Evolutionary conservation across 768 basidiomycete genomes (phyloP), one percentile per base, ranked within the genome.

Genomic region (Leucogyrophana mollusca): DNA sequence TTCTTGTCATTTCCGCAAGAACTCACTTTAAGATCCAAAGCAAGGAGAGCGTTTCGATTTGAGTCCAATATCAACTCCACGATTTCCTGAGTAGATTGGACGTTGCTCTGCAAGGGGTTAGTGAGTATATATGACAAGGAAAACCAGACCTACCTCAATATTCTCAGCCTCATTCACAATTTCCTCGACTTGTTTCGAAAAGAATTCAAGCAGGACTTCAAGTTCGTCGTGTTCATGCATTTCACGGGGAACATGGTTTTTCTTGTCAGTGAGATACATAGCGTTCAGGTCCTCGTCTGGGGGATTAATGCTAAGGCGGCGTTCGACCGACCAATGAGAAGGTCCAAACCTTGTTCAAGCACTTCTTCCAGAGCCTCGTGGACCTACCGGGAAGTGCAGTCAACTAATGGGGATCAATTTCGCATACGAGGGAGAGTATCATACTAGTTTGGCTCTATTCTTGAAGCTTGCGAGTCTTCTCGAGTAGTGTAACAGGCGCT

Each of bases 71-170:
- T 93, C 49, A 98, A 77, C 66, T 98, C 95, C 2, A 95, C 91
- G 43, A 98, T 97, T 68, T 98, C 95, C 72, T 97, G 95, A 0
- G 95, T 98, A 10, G 94, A 93, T 68, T 94, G 89, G 32, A 98
- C 90, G 61, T 98, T 97, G 45, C 77, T 81, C 92, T 92, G 52
- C 37, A 48, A 35, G 41, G 11, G 9, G 33, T 9, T 38, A 37
- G 30, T 23, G 16, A 30, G 32, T 43, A 17, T 9, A 11, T 14
- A 10, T 45, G 20, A 14, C 18, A 9, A 8, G 21, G 14, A 41
- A 20, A 33, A 16, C 32, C 9, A 22, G 18, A 61, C 72, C 45
- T 57, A 90, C 90, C 61, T 91, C 83, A 4, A 86, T 92, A 49
- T 78, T 91, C 61, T 91, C 89, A 4, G 90, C 86, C 67, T 97